These are phyloP conservation scores for Phytophthora macrochlamydospora DNA, from an alignment of 352 stramenopile species.

Conservation along the genomic window DNA sequence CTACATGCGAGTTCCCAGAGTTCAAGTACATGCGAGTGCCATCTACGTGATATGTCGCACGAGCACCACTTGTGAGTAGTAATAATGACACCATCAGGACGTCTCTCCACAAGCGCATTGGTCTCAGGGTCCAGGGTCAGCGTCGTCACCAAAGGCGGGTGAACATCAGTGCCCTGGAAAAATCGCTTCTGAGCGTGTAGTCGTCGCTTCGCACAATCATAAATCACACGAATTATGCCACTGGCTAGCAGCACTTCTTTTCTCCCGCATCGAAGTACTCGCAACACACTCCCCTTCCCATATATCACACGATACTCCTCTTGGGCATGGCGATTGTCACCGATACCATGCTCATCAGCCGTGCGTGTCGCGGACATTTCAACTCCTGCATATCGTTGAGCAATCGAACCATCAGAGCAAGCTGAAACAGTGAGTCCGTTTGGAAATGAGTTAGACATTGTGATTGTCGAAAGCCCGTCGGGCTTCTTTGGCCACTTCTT, in stretches of 20 bases:
- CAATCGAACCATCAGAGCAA: conserved; percentile 66
- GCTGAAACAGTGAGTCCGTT: conserved; percentile 57
- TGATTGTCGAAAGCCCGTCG: conserved; percentile 52
- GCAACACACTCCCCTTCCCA: conserved; percentile 59
- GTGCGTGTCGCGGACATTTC: not conserved
- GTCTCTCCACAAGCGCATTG: conserved; percentile 63
- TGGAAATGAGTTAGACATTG: conserved; percentile 48
- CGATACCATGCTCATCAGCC: not conserved
- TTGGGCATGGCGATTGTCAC: not conserved
- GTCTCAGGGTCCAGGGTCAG: conserved; percentile 73
- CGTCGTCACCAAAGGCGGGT: conserved; percentile 11
- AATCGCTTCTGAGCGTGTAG: conserved; percentile 4
- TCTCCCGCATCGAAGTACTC: conserved; percentile 42
- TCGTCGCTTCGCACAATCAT: conserved; percentile 10
- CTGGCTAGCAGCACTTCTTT: conserved; percentile 56
- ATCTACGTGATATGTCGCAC: conserved; percentile 66
- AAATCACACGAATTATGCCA: conserved; percentile 38
- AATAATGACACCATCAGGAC: conserved; percentile 54
- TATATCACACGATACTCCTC: conserved; percentile 54
- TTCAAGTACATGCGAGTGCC: conserved; percentile 70
- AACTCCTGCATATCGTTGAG: conserved; percentile 39
- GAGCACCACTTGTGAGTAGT: conserved; percentile 65
- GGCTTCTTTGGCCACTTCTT: conserved; percentile 43
- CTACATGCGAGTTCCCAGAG: conserved; percentile 45
- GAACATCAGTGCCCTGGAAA: not conserved